A percentile compares a stretch with the other conserved stretches of the same genome.
Evolutionary conservation across 257 asterid species (phyloP).

Genomic region (Sherardia arvensis): DNA sequence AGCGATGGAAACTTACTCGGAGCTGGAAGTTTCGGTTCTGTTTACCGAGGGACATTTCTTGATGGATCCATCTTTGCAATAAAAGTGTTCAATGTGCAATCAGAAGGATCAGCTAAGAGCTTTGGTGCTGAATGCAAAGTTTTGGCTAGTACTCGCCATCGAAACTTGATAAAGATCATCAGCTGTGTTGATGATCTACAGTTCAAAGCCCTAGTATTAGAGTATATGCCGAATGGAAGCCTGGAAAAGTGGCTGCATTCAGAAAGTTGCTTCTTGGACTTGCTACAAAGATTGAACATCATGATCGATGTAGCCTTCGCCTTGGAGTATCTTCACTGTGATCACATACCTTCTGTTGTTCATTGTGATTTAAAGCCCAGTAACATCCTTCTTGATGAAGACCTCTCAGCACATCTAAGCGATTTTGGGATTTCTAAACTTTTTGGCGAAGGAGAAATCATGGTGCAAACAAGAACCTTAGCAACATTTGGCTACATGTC

Average conservation of each 20-base stretch:
- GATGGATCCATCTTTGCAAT: conserved; percentile 30
- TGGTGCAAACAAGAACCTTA: conserved; percentile 18
- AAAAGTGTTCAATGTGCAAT: conserved; percentile 28
- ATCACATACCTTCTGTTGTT: conserved; percentile 8
- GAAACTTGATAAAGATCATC: conserved; percentile 30
- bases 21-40: conserved; percentile 45
- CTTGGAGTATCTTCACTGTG: conserved; percentile 17
- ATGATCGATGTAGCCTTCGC: conserved; percentile 14
- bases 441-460: conserved; percentile 6
- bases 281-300: conserved; percentile 7
- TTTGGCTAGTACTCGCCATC: conserved; percentile 28
- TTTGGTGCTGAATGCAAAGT: conserved; percentile 29
- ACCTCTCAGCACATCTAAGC: conserved; percentile 11
- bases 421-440: conserved; percentile 15
- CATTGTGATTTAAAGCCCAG: conserved; percentile 20
- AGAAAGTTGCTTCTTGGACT: background rate
- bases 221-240: conserved; percentile 21
- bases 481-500: conserved; percentile 22
- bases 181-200: conserved; percentile 23
- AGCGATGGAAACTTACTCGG: conserved; percentile 35
- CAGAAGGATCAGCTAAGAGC: conserved; percentile 23
- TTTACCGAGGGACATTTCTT: conserved; percentile 27
- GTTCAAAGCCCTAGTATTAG: conserved; percentile 18
- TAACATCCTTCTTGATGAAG: conserved; percentile 15
- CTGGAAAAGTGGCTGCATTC: conserved; percentile 25